Base-by-base conservation (phyloP, 306 rosid species). In the Purshia tridentata region DNA sequence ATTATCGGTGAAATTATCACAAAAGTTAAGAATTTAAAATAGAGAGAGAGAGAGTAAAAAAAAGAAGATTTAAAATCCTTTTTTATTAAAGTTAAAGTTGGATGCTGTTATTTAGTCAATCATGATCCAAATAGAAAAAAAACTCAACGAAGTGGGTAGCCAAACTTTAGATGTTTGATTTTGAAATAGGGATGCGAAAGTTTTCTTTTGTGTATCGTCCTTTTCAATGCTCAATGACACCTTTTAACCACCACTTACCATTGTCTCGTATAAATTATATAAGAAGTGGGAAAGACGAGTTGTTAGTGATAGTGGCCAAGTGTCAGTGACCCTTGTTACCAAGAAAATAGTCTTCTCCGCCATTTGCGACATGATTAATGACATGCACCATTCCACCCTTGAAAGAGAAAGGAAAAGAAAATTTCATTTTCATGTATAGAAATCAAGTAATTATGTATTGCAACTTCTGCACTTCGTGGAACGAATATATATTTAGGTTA, bases 301-400 rank as follows among this genome's bases (percentile, higher is more conserved):
- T 5, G 19, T 9, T n/a, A 9, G 5, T 10, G 8, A 13, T 49
- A 20, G 29, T 23, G 61, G 61, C 61, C 9, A 55, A 45, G 45
- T 6, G 0, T 47, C n/a, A 47, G 62, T 52, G 64, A 53, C 52
- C 64, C 9, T 62, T 52, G 50, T 62, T 37, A 63, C 78, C 5
- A 16, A 46, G 58, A 64, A 78, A 71, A 37, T 67, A 73, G 68
- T 63, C 72, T 72, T 65, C 72, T 67, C 87, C 92, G 75, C 85
- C 68, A 81, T 79, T 70, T 59, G 70, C 86, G 85, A 79, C 67
- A 62, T 77, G 77, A 83, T 78, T 72, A 16, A 61, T 40, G 40
- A 69, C 6, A 62, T 18, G 3, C 35, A 29, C 35, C 35, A 29
- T 29, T 29, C 35, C 2, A 29, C 35, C 35, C 35, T 23, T 23